These are phyloP conservation scores for Aspergillus cavernicola DNA, from an alignment of 495 filamentous ascomycete species.

Conservation along the genomic window DNA sequence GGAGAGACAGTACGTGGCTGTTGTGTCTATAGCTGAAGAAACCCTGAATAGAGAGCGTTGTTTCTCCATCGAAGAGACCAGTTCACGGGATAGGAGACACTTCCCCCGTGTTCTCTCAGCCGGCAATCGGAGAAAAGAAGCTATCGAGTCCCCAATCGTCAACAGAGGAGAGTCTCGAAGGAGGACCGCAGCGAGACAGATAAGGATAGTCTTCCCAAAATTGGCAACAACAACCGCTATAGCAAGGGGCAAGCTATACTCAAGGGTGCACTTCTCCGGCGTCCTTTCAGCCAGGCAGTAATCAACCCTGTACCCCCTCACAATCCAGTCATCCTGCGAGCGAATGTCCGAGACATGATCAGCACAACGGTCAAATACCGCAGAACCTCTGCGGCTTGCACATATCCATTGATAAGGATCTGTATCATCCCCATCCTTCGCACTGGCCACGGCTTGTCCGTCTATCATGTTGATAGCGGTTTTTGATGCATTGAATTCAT, in stretches of 20 bases:
- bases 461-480: not conserved
- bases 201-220: constrained; percentile 6
- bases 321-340: not conserved
- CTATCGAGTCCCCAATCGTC: constrained; percentile 16
- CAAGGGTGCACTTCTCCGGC: constrained; percentile 8
- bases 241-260: constrained; percentile 9
- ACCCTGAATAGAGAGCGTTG: not conserved
- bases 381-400: not conserved
- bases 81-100: constrained; percentile 5
- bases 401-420: constrained; percentile 1
- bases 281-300: constrained; percentile 1
- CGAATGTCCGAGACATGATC: not conserved
- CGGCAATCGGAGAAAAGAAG: constrained; percentile 11
- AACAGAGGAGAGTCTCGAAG: not conserved
- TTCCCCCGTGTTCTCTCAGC: constrained; percentile 7
- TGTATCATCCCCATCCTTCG: not conserved
- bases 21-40: not conserved
- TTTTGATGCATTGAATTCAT: not conserved
- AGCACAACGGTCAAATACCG: not conserved
- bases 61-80: not conserved
- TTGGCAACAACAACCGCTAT: constrained; percentile 6
- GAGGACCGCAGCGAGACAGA: not conserved
- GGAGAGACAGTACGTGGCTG: not conserved
- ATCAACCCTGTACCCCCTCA: not conserved
- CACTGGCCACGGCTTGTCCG: not conserved